phyloP scores from a whole-genome alignment of 2,329 filamentous ascomycete genomes.

The Aspergillus puulaauensis region DNA sequence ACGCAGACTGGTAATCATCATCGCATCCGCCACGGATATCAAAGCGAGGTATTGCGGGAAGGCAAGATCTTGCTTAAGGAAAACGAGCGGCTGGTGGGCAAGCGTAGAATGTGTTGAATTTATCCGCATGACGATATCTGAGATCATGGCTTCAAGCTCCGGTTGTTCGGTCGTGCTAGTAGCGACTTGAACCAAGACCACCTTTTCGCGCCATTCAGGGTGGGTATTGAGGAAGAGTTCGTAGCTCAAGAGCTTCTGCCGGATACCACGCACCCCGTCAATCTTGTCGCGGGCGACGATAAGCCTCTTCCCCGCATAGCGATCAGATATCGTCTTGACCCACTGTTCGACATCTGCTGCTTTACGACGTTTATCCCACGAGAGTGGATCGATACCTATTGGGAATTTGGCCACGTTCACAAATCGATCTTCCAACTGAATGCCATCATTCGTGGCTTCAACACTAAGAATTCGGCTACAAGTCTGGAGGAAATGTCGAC shows the following conservation, averaged over 20 bases:
- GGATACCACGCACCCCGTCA: constrained; percentile 85
- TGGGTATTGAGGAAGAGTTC: constrained; percentile 94
- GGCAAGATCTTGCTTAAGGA: constrained; percentile 90
- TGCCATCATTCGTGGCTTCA: constrained; percentile 81
- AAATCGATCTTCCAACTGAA: constrained; percentile 90
- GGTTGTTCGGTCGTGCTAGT: constrained; percentile 85
- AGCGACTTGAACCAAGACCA: constrained; percentile 90
- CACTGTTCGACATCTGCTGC: constrained; percentile 73
- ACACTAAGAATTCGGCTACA: constrained; percentile 89
- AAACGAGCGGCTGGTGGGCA: constrained; percentile 88
- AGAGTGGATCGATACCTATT: constrained; percentile 86
- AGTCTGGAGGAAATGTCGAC: constrained; percentile 90
- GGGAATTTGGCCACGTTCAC: constrained; percentile 82
- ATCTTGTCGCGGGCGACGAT: constrained; percentile 95
- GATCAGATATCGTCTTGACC: constrained; percentile 76
- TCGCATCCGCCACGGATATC: constrained; percentile 80
- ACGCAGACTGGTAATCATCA: constrained; percentile 93
- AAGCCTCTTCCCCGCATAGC: constrained; percentile 83
- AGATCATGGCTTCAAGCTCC: constrained; percentile 83
- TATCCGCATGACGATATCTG: constrained; percentile 91
- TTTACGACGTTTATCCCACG: constrained; percentile 68
- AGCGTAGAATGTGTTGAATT: constrained; percentile 89
- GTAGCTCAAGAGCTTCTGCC: constrained; percentile 88
- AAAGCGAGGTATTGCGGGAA: constrained; percentile 92
- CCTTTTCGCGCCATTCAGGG: constrained; percentile 79